Conservation (phyloP, 768 basidiomycete species). For the Clitopilus hobsonii region DNA sequence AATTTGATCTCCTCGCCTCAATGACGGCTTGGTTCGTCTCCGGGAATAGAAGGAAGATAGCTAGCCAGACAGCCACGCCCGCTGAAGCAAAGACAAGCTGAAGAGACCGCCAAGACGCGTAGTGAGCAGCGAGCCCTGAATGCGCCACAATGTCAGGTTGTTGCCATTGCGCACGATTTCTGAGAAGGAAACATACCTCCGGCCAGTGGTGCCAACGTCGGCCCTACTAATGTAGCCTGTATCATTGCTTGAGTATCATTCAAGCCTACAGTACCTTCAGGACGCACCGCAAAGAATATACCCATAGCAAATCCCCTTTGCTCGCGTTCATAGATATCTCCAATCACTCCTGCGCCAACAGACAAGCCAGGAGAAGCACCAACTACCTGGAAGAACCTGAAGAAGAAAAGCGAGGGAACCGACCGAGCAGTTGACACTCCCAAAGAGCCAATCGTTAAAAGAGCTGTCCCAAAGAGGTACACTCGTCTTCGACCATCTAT, state of each 20-base stretch:
- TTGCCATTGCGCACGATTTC: not conserved
- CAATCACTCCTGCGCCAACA: constrained; percentile 44
- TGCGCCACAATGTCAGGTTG: constrained; percentile 15
- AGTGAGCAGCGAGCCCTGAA: constrained; percentile 35
- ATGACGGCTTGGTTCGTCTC: constrained; percentile 42
- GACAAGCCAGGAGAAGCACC: constrained; percentile 45
- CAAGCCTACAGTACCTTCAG: not conserved
- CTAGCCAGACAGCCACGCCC: constrained; percentile 27
- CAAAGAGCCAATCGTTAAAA: constrained; percentile 45
- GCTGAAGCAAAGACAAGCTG: constrained; percentile 3
- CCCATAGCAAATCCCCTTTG: constrained; percentile 36
- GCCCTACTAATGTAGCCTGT: not conserved
- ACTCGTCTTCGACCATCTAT: constrained; percentile 53
- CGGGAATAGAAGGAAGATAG: constrained; percentile 35
- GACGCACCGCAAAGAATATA: constrained; percentile 10
- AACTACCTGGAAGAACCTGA: constrained; percentile 53
- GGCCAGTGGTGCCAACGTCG: not conserved
- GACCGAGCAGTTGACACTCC: constrained; percentile 40
- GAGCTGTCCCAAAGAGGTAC: constrained; percentile 49
- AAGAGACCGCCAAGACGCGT: constrained; percentile 42
- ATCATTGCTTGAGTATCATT: not conserved
- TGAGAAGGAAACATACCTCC: not conserved
- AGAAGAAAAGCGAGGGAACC: constrained; percentile 40
- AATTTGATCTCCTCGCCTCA: not conserved
- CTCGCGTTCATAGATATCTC: constrained; percentile 51